Conservation (phyloP, 331 rosid genomes). For the Malus hybrid region DNA sequence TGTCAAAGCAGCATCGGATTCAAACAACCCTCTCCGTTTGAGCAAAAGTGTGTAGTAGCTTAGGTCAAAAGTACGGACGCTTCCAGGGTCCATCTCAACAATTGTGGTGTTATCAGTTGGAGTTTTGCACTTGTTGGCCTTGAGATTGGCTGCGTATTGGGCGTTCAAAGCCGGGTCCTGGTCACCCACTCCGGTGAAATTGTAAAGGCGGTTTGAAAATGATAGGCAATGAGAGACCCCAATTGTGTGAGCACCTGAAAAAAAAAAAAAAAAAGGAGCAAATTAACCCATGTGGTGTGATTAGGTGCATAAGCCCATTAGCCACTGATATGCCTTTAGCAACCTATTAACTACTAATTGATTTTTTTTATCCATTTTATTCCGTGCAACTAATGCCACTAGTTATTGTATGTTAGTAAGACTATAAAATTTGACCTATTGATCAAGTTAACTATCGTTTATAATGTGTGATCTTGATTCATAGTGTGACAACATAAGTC, state of each 20-base stretch:
- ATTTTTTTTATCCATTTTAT: too few relatives aligned
- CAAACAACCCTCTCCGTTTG: slow-evolving; percentile 63
- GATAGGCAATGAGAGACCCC: slow-evolving; percentile 66
- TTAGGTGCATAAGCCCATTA: not conserved
- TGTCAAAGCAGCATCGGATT: slow-evolving; percentile 62
- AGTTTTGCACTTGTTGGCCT: slow-evolving; percentile 48
- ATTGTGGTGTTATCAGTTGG: slow-evolving; percentile 35
- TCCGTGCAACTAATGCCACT: too few relatives aligned
- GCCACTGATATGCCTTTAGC: too few relatives aligned
- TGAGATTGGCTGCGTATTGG: slow-evolving; percentile 59
- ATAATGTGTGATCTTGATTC: not conserved
- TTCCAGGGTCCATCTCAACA: slow-evolving; percentile 92
- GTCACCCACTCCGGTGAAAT: slow-evolving; percentile 65
- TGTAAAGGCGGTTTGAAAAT: slow-evolving; percentile 51
- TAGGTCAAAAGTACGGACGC: slow-evolving; percentile 61
- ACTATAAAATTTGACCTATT: too few relatives aligned
- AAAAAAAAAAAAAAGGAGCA: not conserved
- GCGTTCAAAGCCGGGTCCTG: slow-evolving; percentile 65
- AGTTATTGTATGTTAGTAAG: not conserved
- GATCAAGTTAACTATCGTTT: not conserved
- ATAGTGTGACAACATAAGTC: not conserved
- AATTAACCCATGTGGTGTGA: not conserved
- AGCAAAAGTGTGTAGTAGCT: slow-evolving; percentile 43
- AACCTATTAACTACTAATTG: not conserved
- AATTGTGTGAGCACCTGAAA: slow-evolving; percentile 81